Evolutionary conservation across 2,329 filamentous ascomycete genomes (phyloP).

Genomic region (Sclerotinia glacialis): DNA sequence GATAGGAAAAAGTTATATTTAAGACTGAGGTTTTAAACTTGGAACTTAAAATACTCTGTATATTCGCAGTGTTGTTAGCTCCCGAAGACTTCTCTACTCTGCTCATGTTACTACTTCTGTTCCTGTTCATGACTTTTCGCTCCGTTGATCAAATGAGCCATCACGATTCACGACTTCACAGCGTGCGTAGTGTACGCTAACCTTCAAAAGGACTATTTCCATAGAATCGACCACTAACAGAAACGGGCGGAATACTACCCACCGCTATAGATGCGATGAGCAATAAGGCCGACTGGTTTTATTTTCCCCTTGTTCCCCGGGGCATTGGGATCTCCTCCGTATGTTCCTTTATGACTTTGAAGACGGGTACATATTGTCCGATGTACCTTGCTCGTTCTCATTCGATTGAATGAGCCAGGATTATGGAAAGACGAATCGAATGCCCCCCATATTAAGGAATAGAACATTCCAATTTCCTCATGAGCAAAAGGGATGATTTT

Average conservation of each 20-base stretch:
- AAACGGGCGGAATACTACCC: constrained; percentile 12
- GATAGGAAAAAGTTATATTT: neutral
- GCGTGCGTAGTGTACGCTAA: neutral
- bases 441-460: constrained; percentile 10
- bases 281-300: neutral
- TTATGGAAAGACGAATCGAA: constrained; percentile 22
- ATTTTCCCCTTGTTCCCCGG: constrained; percentile 1
- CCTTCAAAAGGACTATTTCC: neutral
- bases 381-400: constrained; percentile 3
- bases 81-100: neutral
- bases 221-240: neutral
- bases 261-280: neutral
- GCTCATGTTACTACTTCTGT: neutral
- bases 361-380: neutral
- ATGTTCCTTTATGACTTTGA: neutral
- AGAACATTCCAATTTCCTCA: neutral
- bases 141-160: neutral
- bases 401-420: constrained; percentile 17
- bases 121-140: neutral
- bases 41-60: neutral
- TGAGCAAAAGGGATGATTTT: neutral
- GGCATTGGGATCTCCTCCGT: constrained; percentile 3
- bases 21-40: neutral
- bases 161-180: neutral
- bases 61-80: neutral